A percentile compares a stretch with the other conserved stretches of the same genome.
Conservation (phyloP, 371 early-diverging fungal genomes). For the Mucor ambiguus region DNA sequence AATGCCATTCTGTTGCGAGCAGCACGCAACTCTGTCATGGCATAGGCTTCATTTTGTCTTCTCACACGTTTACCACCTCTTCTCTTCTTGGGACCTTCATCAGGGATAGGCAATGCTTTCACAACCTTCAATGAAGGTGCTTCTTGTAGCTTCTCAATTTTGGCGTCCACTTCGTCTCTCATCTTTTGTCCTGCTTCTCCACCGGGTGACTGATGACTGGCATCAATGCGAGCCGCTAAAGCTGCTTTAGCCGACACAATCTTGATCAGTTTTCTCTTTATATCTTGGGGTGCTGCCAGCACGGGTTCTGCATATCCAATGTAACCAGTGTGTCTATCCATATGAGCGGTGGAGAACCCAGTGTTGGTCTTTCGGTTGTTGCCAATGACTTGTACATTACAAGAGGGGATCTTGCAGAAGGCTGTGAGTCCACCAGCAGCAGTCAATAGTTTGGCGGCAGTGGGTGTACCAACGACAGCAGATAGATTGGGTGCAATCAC, state of each 20-base stretch:
- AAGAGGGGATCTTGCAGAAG: slow-evolving; percentile 89
- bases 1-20: slow-evolving; percentile 91
- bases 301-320: slow-evolving; percentile 81
- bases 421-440: slow-evolving; percentile 90
- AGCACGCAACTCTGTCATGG: slow-evolving; percentile 88
- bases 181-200: slow-evolving; percentile 73
- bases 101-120: slow-evolving; percentile 92
- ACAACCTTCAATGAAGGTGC: slow-evolving; percentile 84
- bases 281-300: slow-evolving; percentile 69
- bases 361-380: slow-evolving; percentile 64
- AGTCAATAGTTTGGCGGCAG: slow-evolving; percentile 91
- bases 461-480: slow-evolving; percentile 82
- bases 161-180: slow-evolving; percentile 82
- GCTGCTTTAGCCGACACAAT: slow-evolving; percentile 83
- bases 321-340: slow-evolving; percentile 77
- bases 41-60: slow-evolving; percentile 81
- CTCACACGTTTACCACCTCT: slow-evolving; percentile 90
- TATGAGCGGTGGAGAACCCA: slow-evolving; percentile 78
- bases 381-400: slow-evolving; percentile 79
- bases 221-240: slow-evolving; percentile 92
- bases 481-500: slow-evolving; percentile 95
- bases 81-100: slow-evolving; percentile 88
- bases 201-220: slow-evolving; percentile 66
- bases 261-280: slow-evolving; percentile 76
- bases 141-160: slow-evolving; percentile 84